Evolutionary conservation across 2,329 filamentous ascomycete genomes (phyloP).

Genomic region (Rasamsonia emersonii): DNA sequence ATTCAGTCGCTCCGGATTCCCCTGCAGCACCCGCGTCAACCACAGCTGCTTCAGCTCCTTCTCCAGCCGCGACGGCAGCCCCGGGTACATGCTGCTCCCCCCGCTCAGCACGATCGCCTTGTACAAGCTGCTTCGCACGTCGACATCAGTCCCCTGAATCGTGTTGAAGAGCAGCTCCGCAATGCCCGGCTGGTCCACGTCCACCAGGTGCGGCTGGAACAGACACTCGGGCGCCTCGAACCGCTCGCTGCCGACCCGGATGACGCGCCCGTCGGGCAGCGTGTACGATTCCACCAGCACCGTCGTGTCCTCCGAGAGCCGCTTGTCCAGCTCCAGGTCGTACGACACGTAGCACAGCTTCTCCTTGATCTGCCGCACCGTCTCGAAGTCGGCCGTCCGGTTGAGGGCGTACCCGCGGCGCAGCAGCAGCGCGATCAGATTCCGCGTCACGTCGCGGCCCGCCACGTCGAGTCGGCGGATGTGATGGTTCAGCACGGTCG

Average conservation of each 20-base stretch:
- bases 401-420: conserved; percentile 94
- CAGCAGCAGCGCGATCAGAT: conserved; percentile 88
- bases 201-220: conserved; percentile 96
- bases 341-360: conserved; percentile 99
- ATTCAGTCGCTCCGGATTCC: conserved; percentile 83
- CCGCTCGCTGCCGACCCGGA: conserved; percentile 89
- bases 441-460: conserved; percentile 94
- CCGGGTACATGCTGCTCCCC: conserved; percentile 98
- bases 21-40: conserved; percentile 82
- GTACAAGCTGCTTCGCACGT: conserved; percentile 87
- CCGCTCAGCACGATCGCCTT: conserved; percentile 96
- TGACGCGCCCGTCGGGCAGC: conserved; percentile 88
- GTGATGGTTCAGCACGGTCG: conserved; percentile 92
- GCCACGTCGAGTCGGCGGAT: conserved; percentile 91
- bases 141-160: conserved; percentile 90
- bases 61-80: conserved; percentile 85
- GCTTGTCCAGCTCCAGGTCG: conserved; percentile 92
- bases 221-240: conserved; percentile 98
- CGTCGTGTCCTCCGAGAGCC: conserved; percentile 92
- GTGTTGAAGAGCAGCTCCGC: conserved; percentile 98
- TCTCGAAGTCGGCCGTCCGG: conserved; percentile 97
- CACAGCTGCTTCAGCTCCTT: conserved; percentile 99
- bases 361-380: conserved; percentile 98
- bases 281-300: conserved; percentile 97
- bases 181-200: conserved; percentile 94